phyloP scores from a whole-genome alignment of 257 asterid genomes.

The Paulownia fortunei region DNA sequence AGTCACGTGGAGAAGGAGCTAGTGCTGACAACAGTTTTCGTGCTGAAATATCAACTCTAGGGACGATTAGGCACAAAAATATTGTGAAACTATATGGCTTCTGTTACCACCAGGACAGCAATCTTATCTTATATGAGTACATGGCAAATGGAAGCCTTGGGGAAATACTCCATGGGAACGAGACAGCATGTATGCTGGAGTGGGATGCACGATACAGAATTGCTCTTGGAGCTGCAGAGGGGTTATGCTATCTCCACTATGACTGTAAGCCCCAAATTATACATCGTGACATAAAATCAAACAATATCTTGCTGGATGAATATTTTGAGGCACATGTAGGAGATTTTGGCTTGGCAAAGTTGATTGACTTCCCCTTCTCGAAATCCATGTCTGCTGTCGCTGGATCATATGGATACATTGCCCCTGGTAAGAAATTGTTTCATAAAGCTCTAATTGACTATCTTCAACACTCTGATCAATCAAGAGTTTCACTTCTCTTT shows the following conservation, averaged over 20 bases:
- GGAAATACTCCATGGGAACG: slow-evolving; percentile 63
- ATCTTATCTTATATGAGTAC: slow-evolving; percentile 76
- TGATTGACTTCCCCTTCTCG: slow-evolving; percentile 74
- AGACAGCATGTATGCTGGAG: slow-evolving; percentile 47
- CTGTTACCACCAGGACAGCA: slow-evolving; percentile 78
- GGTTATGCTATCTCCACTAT: slow-evolving; percentile 75
- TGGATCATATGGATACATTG: slow-evolving; percentile 94
- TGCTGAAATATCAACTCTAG: slow-evolving; percentile 90
- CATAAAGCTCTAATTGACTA: not conserved
- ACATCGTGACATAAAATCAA: slow-evolving; percentile 87
- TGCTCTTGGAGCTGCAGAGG: slow-evolving; percentile 90
- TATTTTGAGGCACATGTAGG: slow-evolving; percentile 82
- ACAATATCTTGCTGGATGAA: slow-evolving; percentile 82
- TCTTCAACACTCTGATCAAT: not conserved
- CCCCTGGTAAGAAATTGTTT: slow-evolving; percentile 69
- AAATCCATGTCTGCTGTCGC: slow-evolving; percentile 95
- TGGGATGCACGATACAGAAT: slow-evolving; percentile 77
- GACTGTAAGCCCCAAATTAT: slow-evolving; percentile 88
- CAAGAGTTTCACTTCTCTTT: not conserved
- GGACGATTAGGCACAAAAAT: slow-evolving; percentile 78
- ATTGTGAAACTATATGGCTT: slow-evolving; percentile 77
- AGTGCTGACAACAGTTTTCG: slow-evolving; percentile 72
- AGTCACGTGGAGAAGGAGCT: slow-evolving; percentile 62
- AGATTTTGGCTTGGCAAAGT: slow-evolving; percentile 89
- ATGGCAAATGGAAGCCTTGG: slow-evolving; percentile 91